Evolutionary conservation across 331 rosid genomes (phyloP), one percentile per base, ranked within the genome.

Genomic region (Spiraea crenata): DNA sequence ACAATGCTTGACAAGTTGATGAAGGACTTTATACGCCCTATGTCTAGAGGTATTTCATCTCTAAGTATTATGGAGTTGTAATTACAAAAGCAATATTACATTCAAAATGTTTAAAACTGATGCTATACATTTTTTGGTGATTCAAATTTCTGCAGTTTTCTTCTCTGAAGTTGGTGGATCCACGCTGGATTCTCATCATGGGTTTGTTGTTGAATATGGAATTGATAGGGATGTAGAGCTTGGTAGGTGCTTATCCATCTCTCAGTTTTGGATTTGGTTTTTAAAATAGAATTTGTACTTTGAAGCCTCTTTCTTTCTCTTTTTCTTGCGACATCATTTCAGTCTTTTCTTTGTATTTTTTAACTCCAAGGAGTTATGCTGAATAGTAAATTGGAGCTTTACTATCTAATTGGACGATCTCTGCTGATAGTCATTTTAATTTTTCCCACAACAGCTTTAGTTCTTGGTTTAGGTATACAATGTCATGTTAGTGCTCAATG

Each of bases 151-250:
- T 89, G 89, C 54, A 95, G 99, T 91, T 85, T 90, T 91, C 87
- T 95, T 85, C 73, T 57, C 87, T 44, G 95, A 86, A 78, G 75
- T 85, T 78, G 99, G 99, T 76, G 99, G 99, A 82, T 82, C 90
- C 71, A 80, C 99, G 0, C 79, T 95, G 83, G 99, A 95, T 79
- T 80, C 96, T 35, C 99, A 95, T 89, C 99, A 91, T 80, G 97
- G 99, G 62, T 95, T 87, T 83, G 89, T 89, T 69, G 99, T 95
- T 70, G 98, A 95, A 74, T 95, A 95, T 65, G 99, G 99, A 74
- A 80, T 69, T 4, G 83, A 95, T 67, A 86, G 97, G 74, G 99
- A 95, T 70, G 81, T 83, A 4, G 98, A 95, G 71, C 96, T 95
- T 65, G 96, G 99, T 95, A 85, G 73, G 96, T 74, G 58, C 81